Base-by-base conservation (phyloP, 2,329 filamentous ascomycete species). In the Aspergillus hiratsukae region DNA sequence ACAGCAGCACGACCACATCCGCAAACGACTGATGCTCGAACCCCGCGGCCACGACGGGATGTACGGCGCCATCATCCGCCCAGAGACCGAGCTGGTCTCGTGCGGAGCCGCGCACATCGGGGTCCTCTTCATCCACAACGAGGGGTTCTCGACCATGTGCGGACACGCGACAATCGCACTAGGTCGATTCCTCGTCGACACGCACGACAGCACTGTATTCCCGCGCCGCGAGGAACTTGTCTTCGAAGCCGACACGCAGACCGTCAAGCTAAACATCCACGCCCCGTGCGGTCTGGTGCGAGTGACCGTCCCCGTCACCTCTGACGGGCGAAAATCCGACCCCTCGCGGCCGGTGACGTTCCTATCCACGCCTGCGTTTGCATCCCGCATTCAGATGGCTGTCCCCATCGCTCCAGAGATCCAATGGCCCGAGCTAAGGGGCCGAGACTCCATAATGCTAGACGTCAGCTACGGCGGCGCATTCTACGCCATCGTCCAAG, bases 141-240 rank as follows among this genome's bases (percentile, higher is more conserved):
- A 77, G 3, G 78, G 77, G 0, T 81, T 76, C 51, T 79, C 76
- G 7, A 80, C 77, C 4, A 80, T 81, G 72, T 81, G 79, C 57
- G 80, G 80, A 3, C 80, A 82, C 61, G 79, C 78, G 2, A 81
- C 79, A 0, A 78, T 82, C 48, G 80, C 80, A 0, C 61, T 82
- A 11, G 78, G 78, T 1, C 69, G 76, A 3, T 77, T 75, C 51
- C 64, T 78, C 0, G 68, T 78, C 21, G 77, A 79, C 54, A 72
- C 71, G 2, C 66, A 75, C 53, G 75, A 78, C 53, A 25, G 62
- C 19, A 53, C 28, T 10, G 64, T 78, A 14, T 80, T 80, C 53
- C 73, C 77, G 0, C 62, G 61, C 5, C 66, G 76, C 4, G 56
- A 67, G 2, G 53, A 69, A 1, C 56, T 80, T 19, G 46, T 57